Evolutionary conservation across 1,139 yeast species (phyloP).

Genomic region (Insectozyma bohioensis): DNA sequence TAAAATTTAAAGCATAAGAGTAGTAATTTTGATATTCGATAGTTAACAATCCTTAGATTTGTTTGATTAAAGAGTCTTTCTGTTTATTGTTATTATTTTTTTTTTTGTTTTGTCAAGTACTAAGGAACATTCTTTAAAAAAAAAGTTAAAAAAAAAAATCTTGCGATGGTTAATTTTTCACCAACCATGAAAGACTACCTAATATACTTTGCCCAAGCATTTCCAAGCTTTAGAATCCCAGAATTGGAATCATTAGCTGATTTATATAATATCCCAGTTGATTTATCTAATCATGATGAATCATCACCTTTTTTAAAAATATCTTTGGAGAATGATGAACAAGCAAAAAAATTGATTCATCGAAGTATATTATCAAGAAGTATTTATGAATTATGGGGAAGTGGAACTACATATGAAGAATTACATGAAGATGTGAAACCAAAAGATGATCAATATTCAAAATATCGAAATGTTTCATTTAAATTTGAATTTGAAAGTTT

Average conservation of each 20-base stretch:
- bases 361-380: conserved; percentile 74
- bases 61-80: too few species aligned
- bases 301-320: conserved; percentile 71
- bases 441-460: conserved; percentile 28
- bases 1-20: too few species aligned
- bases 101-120: too few species aligned
- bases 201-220: conserved; percentile 80
- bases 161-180: too few species aligned
- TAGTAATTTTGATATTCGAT: too few species aligned
- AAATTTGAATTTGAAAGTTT: conserved; percentile 80
- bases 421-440: conserved; percentile 56
- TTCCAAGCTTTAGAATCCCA: conserved; percentile 73
- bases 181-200: conserved; percentile 57
- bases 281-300: conserved; percentile 58
- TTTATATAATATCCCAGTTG: conserved; percentile 53
- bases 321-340: conserved; percentile 60
- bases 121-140: too few species aligned
- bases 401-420: conserved; percentile 54
- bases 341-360: conserved; percentile 61
- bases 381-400: conserved; percentile 85
- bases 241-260: conserved; percentile 86
- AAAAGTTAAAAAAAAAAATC: too few species aligned
- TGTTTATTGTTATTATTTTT: too few species aligned
- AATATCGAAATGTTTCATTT: conserved; percentile 52
- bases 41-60: too few species aligned